Percentiles rank a stretch among this genome's conserved stretches.
phyloP scores from a whole-genome alignment of 1,284 basidiomycete species.

The Moesziomyces sp. region DNA sequence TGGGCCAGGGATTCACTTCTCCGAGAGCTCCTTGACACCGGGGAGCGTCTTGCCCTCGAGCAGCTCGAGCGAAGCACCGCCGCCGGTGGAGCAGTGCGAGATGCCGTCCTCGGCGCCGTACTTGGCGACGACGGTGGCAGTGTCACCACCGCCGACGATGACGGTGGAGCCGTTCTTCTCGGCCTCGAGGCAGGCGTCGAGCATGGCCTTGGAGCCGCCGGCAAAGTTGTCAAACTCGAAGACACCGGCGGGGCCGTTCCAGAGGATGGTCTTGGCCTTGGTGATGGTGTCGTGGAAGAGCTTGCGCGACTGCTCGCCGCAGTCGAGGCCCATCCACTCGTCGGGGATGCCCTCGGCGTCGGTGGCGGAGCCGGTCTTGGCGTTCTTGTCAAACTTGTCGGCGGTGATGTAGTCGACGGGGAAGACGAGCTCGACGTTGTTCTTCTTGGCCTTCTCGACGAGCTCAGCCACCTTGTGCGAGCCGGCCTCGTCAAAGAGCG shows the following conservation, averaged over 20 bases:
- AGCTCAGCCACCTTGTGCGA: conserved; percentile 85
- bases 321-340: conserved; percentile 90
- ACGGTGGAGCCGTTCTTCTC: conserved; percentile 87
- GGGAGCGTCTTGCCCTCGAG: conserved; percentile 77
- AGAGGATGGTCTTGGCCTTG: conserved; percentile 94
- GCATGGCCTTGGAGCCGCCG: conserved; percentile 82
- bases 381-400: conserved; percentile 94
- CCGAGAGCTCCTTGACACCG: conserved; percentile 56
- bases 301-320: conserved; percentile 76
- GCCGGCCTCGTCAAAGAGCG: conserved; percentile 91
- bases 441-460: conserved; percentile 91
- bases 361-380: conserved; percentile 80
- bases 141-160: conserved; percentile 75
- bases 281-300: conserved; percentile 83
- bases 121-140: conserved; percentile 70
- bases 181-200: conserved; percentile 88
- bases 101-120: conserved; percentile 81
- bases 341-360: conserved; percentile 88
- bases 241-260: conserved; percentile 96
- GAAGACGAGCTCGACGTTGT: conserved; percentile 94
- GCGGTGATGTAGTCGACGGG: conserved; percentile 94
- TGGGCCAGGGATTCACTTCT: conserved; percentile 40
- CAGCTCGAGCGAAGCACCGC: conserved; percentile 82
- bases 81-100: conserved; percentile 96
- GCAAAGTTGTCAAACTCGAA: conserved; percentile 96